Evolutionary conservation across 352 stramenopile genomes (phyloP), one percentile per base, ranked within the genome.

Genomic region (Phytophthora megakarya): DNA sequence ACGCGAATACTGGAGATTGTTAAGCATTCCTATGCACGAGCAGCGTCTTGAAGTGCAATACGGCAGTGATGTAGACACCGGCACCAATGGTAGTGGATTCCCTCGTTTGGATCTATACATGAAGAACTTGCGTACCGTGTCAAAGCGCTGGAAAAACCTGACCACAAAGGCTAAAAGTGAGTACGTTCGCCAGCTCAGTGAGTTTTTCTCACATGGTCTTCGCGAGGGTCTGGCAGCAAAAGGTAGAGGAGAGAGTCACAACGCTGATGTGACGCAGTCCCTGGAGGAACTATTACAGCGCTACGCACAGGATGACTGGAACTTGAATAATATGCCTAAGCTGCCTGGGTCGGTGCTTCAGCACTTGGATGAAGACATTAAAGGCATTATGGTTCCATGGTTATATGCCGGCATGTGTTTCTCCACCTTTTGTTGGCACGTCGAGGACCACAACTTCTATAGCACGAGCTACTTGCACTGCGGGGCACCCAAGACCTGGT

Each of bases 381-480:
- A 98, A 69, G 98, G 98, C 1, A 97, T 99, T 11, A 99, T 99
- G 83, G 89, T 99, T 18, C 98, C 98, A n/a, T 99, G 97, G 98
- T 84, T 99, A 52, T 99, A 99, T 76, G 96, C 99, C 67, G 98
- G 98, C 19, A 98, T 98, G 83, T 90, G 98, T 26, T 99, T 99
- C 63, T 98, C 94, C 5, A 98, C 97, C 1, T 99, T 99, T 73
- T 99, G 95, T 70, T 99, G 97, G 97, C 98, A 99, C 70, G 98
- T 98, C 30, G 98, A 99, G 75, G 98, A 99, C 72, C 98, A 99
- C 79, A 99, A 99, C 79, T 97, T 99, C 54, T 99, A 99, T 63
- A 98, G 89, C 52, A 99, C 99, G 70, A 99, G 98, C 70, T 99
- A 99, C 74, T 80, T 98, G 55, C 97, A 99, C 75, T 96, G 87